Evolutionary conservation across 2,329 filamentous ascomycete species (phyloP), one percentile per base, ranked within the genome.

Genomic region (Epichloe glyceriae): DNA sequence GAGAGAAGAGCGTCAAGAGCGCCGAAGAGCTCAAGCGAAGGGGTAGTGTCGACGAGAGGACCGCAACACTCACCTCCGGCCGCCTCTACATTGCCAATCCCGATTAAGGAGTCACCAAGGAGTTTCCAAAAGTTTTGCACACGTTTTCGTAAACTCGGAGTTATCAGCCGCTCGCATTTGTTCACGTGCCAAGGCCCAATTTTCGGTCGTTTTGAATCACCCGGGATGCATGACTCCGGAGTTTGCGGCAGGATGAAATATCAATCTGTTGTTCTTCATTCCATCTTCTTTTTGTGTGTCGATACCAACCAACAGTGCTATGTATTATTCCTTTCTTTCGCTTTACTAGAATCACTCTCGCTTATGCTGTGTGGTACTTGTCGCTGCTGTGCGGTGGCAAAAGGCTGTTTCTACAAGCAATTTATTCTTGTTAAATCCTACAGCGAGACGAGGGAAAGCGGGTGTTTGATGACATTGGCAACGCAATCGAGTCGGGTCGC

Each of bases 11-110:
- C 60, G 72, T 78, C 50, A 83, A 80, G 69, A 82, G 74, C 49
- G 74, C 78, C 3, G 86, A 88, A 22, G 87, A 91, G 55, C 71
- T 94, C 50, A 78, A 76, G 60, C 75, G 88, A 58, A 76, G 86
- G 61, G 88, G 88, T 51, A 93, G 87, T 62, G 86, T 94, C 46
- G 88, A 93, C 63, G 88, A 93, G 67, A 75, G 85, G 61, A 86
- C 85, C 5, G 83, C 81, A 67, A 90, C 86, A 1, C 83, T 93
- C 64, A 81, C 78, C 19, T 76, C 79, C 30, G 82, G 82, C 46
- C 78, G 87, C 55, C 75, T 94, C 52, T 93, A 86, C 66, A 89
- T 94, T 62, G 88, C 88, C 59, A 94, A 94, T 67, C 88, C 88
- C 17, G 88, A 93, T 66, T 78, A 68, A 57, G 35, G 15, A 10